Evolutionary conservation across 805 yeast genomes (phyloP).

Genomic region (Yamadazyma paraphyllophila): DNA sequence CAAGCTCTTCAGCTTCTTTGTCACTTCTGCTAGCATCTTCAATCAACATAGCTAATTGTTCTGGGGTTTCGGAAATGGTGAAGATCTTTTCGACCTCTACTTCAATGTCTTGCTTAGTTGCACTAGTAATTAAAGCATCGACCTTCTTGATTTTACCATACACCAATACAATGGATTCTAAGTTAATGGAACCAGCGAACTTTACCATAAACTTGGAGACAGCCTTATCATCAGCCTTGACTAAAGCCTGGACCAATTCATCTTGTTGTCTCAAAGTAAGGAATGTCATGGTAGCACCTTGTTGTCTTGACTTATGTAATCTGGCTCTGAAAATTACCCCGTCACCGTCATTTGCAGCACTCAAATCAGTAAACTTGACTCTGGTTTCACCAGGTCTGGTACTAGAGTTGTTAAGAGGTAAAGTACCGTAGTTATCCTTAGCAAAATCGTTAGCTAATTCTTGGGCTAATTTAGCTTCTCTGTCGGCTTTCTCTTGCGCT

Average conservation of each 20-base stretch:
- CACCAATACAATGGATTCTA: conserved; percentile 90
- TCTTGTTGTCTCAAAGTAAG: conserved; percentile 89
- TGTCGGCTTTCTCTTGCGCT: conserved; percentile 83
- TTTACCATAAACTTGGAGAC: conserved; percentile 95
- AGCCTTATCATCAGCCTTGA: conserved; percentile 69
- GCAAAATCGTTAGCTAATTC: conserved; percentile 84
- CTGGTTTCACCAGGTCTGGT: conserved; percentile 67
- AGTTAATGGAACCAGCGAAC: conserved; percentile 83
- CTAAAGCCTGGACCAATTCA: conserved; percentile 76
- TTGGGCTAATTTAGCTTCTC: conserved; percentile 61
- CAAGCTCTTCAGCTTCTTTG: conserved; percentile 87
- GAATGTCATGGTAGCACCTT: conserved; percentile 93
- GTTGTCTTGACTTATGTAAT: conserved; percentile 89
- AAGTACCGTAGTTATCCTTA: conserved; percentile 82
- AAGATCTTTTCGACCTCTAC: conserved; percentile 70
- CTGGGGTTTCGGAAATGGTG: conserved; percentile 84
- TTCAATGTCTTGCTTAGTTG: conserved; percentile 90
- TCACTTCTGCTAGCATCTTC: conserved; percentile 97
- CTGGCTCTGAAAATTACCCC: conserved; percentile 89
- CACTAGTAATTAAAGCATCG: conserved; percentile 82
- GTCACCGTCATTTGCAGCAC: conserved; percentile 66
- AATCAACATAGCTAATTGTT: conserved; percentile 86
- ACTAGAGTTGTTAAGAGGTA: conserved; percentile 80
- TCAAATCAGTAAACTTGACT: conserved; percentile 53
- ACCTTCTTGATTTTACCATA: conserved; percentile 82